Evolutionary conservation across 2,329 filamentous ascomycete genomes (phyloP).

Genomic region (Hyphodiscus sp.): DNA sequence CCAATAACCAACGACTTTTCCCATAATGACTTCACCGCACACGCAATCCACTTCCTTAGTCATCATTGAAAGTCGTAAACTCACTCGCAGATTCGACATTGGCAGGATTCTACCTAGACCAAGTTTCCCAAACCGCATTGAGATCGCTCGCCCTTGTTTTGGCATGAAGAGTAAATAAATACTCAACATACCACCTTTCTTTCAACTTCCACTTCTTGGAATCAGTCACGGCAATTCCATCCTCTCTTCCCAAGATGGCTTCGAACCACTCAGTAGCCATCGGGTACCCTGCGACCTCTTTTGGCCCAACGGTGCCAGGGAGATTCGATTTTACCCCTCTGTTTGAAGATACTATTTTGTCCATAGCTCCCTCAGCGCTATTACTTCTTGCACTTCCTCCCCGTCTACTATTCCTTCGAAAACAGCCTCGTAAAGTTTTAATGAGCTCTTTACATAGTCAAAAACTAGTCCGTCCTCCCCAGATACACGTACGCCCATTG

Average conservation of each 20-base stretch:
- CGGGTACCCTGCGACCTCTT: neutral
- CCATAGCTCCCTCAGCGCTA: conserved; percentile 15
- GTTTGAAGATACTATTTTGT: conserved; percentile 18
- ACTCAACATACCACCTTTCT: no score
- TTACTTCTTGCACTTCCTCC: conserved; percentile 12
- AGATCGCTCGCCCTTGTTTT: no score
- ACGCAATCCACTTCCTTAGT: neutral
- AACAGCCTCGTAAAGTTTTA: conserved; percentile 14
- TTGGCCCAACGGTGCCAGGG: conserved; percentile 13
- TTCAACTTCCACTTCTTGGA: no score
- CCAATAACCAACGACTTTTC: no score
- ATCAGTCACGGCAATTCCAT: neutral
- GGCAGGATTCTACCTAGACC: neutral
- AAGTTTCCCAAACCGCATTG: neutral
- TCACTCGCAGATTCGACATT: no score
- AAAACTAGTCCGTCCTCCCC: conserved; percentile 14
- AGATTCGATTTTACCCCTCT: conserved; percentile 22
- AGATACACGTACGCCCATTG: neutral
- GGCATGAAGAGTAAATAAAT: no score
- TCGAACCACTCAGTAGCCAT: neutral
- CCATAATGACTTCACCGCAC: neutral
- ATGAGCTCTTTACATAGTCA: conserved; percentile 12
- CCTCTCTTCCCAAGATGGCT: neutral
- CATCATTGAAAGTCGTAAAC: neutral
- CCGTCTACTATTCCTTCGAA: conserved; percentile 8